Evolutionary conservation across 257 asterid genomes (phyloP).

Genomic region (Striga asiatica): DNA sequence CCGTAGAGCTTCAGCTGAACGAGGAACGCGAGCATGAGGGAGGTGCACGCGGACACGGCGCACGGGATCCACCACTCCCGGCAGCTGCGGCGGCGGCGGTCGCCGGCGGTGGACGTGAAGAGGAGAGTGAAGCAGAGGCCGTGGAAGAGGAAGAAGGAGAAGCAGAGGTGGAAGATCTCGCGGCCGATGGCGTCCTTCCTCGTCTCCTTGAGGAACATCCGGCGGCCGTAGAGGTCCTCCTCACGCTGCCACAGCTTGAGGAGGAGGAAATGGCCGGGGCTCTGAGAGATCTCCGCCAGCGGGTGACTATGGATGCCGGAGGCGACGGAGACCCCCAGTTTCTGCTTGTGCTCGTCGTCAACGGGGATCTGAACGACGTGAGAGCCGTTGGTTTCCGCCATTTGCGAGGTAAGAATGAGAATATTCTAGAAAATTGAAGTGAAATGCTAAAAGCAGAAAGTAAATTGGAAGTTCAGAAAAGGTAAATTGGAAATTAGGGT

Average conservation of each 20-base stretch:
- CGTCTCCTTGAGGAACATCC: constrained; percentile 49
- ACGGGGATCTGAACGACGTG: constrained; percentile 69
- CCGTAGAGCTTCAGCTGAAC: constrained; percentile 64
- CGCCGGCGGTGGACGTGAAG: constrained; percentile 33
- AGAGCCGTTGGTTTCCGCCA: constrained; percentile 55
- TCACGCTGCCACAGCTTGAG: constrained; percentile 93
- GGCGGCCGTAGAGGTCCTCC: constrained; percentile 50
- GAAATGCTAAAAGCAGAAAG: not conserved
- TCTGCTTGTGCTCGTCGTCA: constrained; percentile 55
- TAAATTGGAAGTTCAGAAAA: no score
- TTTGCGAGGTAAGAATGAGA: constrained; percentile 6
- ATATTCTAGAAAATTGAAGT: no score
- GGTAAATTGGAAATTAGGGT: no score
- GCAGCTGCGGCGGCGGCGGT: constrained; percentile 19
- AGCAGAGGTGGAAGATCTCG: constrained; percentile 74
- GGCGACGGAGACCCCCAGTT: not conserved
- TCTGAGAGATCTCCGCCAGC: constrained; percentile 68
- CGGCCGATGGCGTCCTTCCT: constrained; percentile 42
- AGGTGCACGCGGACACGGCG: constrained; percentile 29
- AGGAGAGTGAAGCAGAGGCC: constrained; percentile 51
- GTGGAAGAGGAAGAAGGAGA: constrained; percentile 64
- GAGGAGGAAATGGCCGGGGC: constrained; percentile 90
- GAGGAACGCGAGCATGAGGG: constrained; percentile 33
- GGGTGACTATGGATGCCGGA: constrained; percentile 65
- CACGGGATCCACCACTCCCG: constrained; percentile 82